These are phyloP conservation scores for Coelastrella sp. DNA, from an alignment of 139 green algal species.

Conservation along the genomic window DNA sequence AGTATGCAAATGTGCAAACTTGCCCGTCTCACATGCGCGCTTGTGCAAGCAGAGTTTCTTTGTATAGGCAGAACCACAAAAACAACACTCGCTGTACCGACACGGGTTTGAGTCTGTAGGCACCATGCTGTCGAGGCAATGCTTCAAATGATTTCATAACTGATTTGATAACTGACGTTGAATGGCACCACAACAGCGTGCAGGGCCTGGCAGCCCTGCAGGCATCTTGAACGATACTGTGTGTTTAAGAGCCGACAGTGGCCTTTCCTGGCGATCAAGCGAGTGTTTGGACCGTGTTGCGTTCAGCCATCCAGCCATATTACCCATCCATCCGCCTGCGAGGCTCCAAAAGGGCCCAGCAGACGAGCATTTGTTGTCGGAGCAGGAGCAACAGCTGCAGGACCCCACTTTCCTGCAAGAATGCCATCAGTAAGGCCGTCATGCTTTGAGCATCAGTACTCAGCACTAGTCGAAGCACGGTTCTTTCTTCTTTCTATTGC, in stretches of 20 bases:
- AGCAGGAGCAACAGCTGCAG: neutral
- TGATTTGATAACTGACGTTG: neutral
- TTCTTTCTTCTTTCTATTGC: no score
- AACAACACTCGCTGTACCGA: no score
- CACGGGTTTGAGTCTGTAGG: no score
- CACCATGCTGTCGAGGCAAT: no score
- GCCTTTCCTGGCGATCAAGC: neutral
- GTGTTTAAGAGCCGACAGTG: neutral
- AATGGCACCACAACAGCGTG: neutral
- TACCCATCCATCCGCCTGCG: constrained; percentile 7
- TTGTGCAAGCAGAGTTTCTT: no score
- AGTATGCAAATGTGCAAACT: no score
- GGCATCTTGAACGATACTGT: neutral
- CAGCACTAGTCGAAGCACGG: no score
- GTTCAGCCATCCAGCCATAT: constrained; percentile 14
- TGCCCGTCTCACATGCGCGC: no score
- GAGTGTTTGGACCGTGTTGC: neutral
- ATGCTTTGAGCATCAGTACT: no score
- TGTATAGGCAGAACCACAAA: no score
- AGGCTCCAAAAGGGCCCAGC: neutral
- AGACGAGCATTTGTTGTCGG: neutral
- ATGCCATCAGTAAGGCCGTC: constrained; percentile 22
- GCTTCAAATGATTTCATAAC: no score
- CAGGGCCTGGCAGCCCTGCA: neutral
- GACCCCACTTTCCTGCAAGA: neutral